phyloP scores from a whole-genome alignment of 2,329 filamentous ascomycete species.

The Lasiodiplodia gonubiensis region DNA sequence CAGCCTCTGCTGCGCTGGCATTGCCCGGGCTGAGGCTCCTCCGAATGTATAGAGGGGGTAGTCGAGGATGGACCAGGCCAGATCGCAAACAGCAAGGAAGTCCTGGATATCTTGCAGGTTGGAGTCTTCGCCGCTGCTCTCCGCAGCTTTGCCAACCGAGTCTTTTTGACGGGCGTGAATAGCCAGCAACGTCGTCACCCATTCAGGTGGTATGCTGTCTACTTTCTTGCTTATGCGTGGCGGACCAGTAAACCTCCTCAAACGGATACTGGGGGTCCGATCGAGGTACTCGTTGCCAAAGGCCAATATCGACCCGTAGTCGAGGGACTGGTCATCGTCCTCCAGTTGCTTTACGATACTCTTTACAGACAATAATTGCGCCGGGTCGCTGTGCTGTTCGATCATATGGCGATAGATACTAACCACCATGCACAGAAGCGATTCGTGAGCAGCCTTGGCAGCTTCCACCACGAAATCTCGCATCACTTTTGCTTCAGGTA shows the following conservation, averaged over 20 bases:
- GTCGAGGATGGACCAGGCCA: not conserved
- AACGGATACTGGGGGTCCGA: no score
- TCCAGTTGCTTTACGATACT: not conserved
- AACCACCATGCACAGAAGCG: not conserved
- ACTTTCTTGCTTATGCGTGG: no score
- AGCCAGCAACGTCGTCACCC: no score
- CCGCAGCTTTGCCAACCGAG: no score
- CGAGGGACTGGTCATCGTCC: no score
- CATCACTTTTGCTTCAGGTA: not conserved
- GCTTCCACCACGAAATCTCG: not conserved
- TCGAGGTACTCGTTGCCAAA: no score
- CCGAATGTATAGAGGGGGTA: not conserved
- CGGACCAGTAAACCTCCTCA: no score
- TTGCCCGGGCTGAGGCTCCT: not conserved
- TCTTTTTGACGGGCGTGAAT: no score
- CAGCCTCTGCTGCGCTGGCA: not conserved
- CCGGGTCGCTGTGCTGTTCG: not conserved
- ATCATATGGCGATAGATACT: not conserved
- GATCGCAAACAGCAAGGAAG: not conserved
- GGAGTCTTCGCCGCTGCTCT: no score
- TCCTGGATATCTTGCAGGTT: not conserved
- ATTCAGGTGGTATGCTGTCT: no score
- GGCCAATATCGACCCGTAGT: no score
- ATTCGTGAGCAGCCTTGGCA: not conserved
- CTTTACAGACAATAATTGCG: not conserved